phyloP scores from a whole-genome alignment of 257 asterid genomes.

The Capsicum rhomboideum region DNA sequence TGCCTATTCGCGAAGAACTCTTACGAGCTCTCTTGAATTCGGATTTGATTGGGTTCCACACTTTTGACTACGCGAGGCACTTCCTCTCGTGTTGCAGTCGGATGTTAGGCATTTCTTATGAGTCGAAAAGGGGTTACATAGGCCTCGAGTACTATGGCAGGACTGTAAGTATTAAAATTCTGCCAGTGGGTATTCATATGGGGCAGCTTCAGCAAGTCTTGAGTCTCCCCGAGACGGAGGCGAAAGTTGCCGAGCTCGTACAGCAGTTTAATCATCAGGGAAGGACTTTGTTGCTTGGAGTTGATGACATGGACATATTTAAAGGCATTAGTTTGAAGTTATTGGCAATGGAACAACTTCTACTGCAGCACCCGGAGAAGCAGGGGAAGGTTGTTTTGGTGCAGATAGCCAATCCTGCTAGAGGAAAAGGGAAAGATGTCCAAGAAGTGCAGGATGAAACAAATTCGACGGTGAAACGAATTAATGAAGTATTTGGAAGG shows the following conservation, averaged over 20 bases:
- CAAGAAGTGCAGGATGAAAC: conserved; percentile 83
- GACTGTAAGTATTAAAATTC: conserved; percentile 79
- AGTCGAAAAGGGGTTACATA: conserved; percentile 85
- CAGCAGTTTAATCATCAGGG: conserved; percentile 48
- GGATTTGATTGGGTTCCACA: conserved; percentile 82
- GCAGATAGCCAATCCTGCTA: conserved; percentile 87
- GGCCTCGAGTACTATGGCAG: conserved; percentile 89
- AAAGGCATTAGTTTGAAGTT: conserved; percentile 79
- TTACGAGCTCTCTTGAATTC: conserved; percentile 66
- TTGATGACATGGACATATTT: conserved; percentile 88
- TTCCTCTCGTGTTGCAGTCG: conserved; percentile 87
- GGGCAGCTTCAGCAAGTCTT: conserved; percentile 75
- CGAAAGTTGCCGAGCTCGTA: conserved; percentile 53
- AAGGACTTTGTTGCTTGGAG: conserved; percentile 70
- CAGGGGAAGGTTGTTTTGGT: conserved; percentile 85
- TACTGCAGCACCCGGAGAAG: conserved; percentile 69
- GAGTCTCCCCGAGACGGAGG: conserved; percentile 52
- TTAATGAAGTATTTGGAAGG: conserved; percentile 56
- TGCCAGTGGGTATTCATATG: conserved; percentile 94
- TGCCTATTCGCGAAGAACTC: conserved; percentile 77
- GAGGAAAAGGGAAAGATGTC: conserved; percentile 80
- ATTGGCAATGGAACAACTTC: conserved; percentile 79
- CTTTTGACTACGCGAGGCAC: conserved; percentile 84
- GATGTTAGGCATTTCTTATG: conserved; percentile 75
- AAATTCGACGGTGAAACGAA: conserved; percentile 54